phyloP scores from a whole-genome alignment of 2,329 filamentous ascomycete genomes.

The Aspergillus aculeatus region DNA sequence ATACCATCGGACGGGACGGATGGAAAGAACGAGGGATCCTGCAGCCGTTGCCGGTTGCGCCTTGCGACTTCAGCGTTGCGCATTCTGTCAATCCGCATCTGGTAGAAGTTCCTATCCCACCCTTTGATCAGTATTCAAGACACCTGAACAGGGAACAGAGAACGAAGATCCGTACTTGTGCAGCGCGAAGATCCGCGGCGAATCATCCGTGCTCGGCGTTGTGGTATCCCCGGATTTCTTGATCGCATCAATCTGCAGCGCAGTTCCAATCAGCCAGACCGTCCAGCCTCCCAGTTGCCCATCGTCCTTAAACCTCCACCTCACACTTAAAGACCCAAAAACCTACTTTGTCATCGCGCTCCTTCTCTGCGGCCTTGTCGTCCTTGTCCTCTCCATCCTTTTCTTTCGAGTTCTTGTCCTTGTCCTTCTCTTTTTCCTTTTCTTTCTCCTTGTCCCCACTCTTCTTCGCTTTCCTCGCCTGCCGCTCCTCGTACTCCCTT shows the following conservation, averaged over 20 bases:
- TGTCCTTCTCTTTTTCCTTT: constrained; percentile 42
- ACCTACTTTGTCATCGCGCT: constrained; percentile 56
- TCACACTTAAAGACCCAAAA: not conserved
- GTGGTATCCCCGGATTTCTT: constrained; percentile 42
- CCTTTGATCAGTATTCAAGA: not conserved
- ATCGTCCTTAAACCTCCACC: not conserved
- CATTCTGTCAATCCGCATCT: constrained; percentile 77
- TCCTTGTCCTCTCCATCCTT: constrained; percentile 39
- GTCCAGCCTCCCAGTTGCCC: not conserved
- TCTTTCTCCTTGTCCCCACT: constrained; percentile 51
- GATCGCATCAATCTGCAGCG: constrained; percentile 40
- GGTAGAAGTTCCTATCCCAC: constrained; percentile 70
- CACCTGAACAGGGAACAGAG: not conserved
- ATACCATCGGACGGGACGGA: constrained; percentile 68
- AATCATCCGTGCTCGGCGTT: constrained; percentile 52
- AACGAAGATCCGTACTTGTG: constrained; percentile 61
- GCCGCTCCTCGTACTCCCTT: constrained; percentile 69
- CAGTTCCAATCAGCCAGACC: constrained; percentile 2
- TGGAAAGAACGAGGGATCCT: constrained; percentile 77
- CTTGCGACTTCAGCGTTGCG: constrained; percentile 75
- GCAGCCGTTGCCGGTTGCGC: constrained; percentile 75
- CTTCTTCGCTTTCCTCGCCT: constrained; percentile 67
- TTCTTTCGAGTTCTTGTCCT: constrained; percentile 40
- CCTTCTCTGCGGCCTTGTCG: constrained; percentile 42
- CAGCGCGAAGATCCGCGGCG: constrained; percentile 77